phyloP scores from a whole-genome alignment of 73 alveolate species.

The Tetrahymena malaccensis region DNA sequence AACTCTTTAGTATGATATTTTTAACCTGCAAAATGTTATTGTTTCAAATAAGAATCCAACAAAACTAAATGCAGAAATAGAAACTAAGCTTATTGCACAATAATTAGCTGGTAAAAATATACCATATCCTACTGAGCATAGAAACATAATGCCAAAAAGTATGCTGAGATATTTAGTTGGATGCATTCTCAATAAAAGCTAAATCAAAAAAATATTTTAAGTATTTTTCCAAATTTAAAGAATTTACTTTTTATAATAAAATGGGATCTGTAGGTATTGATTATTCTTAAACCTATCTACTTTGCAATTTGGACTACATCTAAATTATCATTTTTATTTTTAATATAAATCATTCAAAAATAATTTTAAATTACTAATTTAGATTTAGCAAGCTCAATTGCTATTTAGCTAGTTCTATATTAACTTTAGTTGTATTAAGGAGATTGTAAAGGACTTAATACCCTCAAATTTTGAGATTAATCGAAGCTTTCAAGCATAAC shows the following conservation, averaged over 20 bases:
- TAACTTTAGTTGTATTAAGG: neutral
- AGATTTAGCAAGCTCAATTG: neutral
- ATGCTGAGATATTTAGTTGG: neutral
- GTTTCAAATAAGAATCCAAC: neutral
- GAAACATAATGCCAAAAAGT: neutral
- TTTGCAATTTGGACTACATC: neutral
- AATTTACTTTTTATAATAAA: neutral
- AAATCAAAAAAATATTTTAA: neutral
- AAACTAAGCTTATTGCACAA: neutral
- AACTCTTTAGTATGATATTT: neutral
- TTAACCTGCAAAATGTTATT: neutral
- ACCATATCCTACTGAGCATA: neutral
- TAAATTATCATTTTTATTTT: neutral
- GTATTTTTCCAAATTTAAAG: neutral
- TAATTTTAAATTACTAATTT: neutral
- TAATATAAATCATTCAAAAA: neutral
- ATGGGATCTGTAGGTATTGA: neutral
- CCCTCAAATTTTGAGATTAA: neutral
- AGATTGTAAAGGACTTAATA: neutral
- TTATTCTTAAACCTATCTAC: neutral
- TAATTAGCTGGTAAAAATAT: neutral
- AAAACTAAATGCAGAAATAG: neutral
- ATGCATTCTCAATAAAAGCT: neutral
- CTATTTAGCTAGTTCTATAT: neutral
- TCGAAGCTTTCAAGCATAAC: neutral